These are phyloP conservation scores for Dactylorhiza incarnata DNA, from an alignment of 106 monocot genomes.

Conservation along the genomic window DNA sequence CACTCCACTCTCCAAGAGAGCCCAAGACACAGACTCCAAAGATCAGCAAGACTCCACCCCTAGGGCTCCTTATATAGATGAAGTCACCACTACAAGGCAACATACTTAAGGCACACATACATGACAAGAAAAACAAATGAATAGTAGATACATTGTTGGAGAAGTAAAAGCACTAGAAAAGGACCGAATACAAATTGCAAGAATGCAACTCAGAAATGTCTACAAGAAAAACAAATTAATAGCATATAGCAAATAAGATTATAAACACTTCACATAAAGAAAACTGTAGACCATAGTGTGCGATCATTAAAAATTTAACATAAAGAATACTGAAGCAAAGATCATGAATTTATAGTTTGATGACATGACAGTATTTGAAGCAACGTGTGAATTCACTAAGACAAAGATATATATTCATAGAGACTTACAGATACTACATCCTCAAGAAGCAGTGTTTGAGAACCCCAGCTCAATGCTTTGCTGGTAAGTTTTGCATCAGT, in stretches of 20 bases:
- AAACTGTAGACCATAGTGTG: background rate
- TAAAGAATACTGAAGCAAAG: background rate
- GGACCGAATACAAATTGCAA: background rate
- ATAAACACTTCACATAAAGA: background rate
- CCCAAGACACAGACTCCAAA: no score
- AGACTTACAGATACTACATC: constrained; percentile 94
- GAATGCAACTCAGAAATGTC: constrained; percentile 1
- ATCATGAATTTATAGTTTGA: background rate
- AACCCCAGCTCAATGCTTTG: constrained; percentile 87
- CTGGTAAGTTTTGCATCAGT: constrained; percentile 79
- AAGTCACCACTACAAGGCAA: no score
- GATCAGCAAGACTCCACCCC: no score
- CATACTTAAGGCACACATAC: no score
- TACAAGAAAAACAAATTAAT: background rate
- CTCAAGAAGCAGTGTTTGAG: constrained; percentile 53
- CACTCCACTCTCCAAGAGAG: no score
- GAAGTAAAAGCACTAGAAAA: background rate
- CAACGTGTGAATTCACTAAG: background rate
- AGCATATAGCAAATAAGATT: background rate
- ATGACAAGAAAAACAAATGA: background rate
- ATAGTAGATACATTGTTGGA: background rate
- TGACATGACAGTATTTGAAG: background rate
- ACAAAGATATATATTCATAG: background rate
- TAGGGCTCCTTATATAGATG: no score
- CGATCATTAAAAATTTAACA: background rate